Conservation (phyloP, 164 flowering plant genomes). For the Warburgia ugandensis region DNA sequence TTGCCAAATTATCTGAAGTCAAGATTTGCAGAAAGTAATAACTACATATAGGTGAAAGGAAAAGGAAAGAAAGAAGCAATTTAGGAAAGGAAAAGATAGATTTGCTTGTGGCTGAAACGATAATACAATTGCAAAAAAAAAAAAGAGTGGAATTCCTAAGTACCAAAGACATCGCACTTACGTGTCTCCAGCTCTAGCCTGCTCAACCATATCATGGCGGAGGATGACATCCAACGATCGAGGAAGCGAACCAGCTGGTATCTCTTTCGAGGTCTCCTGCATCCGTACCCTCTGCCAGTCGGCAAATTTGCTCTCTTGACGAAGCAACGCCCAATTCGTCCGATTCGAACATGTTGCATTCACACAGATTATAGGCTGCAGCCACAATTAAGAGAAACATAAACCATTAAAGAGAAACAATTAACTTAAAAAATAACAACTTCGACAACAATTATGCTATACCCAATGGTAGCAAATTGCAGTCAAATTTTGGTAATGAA, state of each 20-base stretch:
- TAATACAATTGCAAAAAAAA: background rate
- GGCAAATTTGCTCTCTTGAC: slow-evolving; percentile 93
- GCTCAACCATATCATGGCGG: slow-evolving; percentile 97
- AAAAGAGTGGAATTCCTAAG: background rate
- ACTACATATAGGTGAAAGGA: too few relatives aligned
- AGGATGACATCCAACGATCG: slow-evolving; percentile 94
- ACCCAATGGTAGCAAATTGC: background rate
- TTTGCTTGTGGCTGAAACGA: slow-evolving; percentile 1
- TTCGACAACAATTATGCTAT: background rate
- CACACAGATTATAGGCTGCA: slow-evolving; percentile 84
- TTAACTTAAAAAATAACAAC: background rate
- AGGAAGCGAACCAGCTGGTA: slow-evolving; percentile 95
- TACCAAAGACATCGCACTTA: slow-evolving; percentile 23
- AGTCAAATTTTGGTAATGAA: too few relatives aligned
- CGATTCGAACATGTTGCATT: slow-evolving; percentile 62
- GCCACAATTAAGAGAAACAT: background rate
- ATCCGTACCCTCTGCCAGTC: slow-evolving; percentile 99
- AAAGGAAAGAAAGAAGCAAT: too few relatives aligned
- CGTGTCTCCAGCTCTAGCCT: slow-evolving; percentile 99
- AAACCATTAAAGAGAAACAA: background rate
- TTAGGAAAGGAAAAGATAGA: too few relatives aligned
- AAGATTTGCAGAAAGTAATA: too few relatives aligned
- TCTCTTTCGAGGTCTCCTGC: slow-evolving; percentile 98
- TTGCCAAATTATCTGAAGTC: too few relatives aligned
- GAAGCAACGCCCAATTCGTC: slow-evolving; percentile 65